A percentile compares a stretch with the other conserved stretches of the same genome.
phyloP scores from a whole-genome alignment of 2,329 filamentous ascomycete species.

The Xylariaceae sp. region DNA sequence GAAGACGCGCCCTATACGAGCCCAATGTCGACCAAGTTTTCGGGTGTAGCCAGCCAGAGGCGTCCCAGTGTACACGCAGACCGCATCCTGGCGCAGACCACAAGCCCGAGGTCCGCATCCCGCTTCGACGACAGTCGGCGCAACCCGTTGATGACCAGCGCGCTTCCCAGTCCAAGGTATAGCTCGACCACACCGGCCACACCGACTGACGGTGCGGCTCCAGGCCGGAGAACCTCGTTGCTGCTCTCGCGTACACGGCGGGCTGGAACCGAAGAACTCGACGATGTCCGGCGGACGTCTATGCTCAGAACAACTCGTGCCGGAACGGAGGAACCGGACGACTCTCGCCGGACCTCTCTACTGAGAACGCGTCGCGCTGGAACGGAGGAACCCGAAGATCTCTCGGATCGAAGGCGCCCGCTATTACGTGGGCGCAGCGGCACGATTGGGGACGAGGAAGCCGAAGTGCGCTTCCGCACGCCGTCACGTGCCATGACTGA shows the following conservation, averaged over 20 bases:
- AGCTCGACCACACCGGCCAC: slow-evolving; percentile 30
- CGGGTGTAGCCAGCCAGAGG: slow-evolving; percentile 28
- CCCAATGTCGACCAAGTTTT: slow-evolving; percentile 38
- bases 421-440: slow-evolving; percentile 38
- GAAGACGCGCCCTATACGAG: slow-evolving; percentile 29
- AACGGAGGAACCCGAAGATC: slow-evolving; percentile 40
- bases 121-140: slow-evolving; percentile 47
- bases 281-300: slow-evolving; percentile 42
- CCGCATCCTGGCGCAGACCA: slow-evolving; percentile 27
- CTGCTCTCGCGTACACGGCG: slow-evolving; percentile 38
- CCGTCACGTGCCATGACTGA: slow-evolving; percentile 55
- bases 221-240: slow-evolving; percentile 47
- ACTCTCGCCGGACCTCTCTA: slow-evolving; percentile 42
- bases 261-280: slow-evolving; percentile 42
- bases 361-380: slow-evolving; percentile 36
- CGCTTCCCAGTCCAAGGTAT: slow-evolving; percentile 37
- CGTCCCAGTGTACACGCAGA: slow-evolving; percentile 32
- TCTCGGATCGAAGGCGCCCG: slow-evolving; percentile 31
- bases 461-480: slow-evolving; percentile 43
- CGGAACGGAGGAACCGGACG: slow-evolving; percentile 43
- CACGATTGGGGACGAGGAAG: slow-evolving; percentile 41
- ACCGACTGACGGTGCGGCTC: slow-evolving; percentile 28
- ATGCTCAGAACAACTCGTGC: slow-evolving; percentile 41
- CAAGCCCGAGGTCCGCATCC: slow-evolving; percentile 41
- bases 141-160: slow-evolving; percentile 36